Evolutionary conservation across 257 asterid genomes (phyloP).

Genomic region (Nicotiana undulata): DNA sequence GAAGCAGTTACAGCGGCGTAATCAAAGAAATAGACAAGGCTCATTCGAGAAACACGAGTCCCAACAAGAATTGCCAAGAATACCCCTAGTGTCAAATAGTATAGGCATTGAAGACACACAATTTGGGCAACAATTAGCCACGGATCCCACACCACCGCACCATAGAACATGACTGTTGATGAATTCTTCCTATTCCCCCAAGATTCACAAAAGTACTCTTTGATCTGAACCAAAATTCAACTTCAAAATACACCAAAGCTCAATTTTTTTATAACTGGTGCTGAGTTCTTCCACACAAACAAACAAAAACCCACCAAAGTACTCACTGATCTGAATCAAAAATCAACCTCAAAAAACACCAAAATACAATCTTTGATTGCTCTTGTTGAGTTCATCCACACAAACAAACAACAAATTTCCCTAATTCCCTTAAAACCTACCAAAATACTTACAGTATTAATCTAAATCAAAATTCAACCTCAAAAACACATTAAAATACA

Average conservation of each 20-base stretch:
- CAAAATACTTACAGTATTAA: neutral
- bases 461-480: neutral
- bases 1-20: constrained; percentile 68
- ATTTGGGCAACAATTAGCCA: constrained; percentile 95
- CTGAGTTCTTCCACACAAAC: neutral
- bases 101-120: constrained; percentile 73
- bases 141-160: constrained; percentile 93
- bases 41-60: constrained; percentile 79
- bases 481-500: neutral
- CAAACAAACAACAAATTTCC: neutral
- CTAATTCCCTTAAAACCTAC: neutral
- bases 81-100: constrained; percentile 63
- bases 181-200: neutral
- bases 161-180: constrained; percentile 77
- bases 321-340: neutral
- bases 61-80: constrained; percentile 69
- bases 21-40: constrained; percentile 88
- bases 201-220: neutral
- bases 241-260: neutral
- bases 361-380: neutral
- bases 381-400: neutral
- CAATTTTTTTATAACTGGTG: no score
- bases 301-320: neutral
- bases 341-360: neutral
- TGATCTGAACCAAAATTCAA: neutral